Evolutionary conservation across 2,329 filamentous ascomycete species (phyloP).

Genomic region (Xylariaceae sp.): DNA sequence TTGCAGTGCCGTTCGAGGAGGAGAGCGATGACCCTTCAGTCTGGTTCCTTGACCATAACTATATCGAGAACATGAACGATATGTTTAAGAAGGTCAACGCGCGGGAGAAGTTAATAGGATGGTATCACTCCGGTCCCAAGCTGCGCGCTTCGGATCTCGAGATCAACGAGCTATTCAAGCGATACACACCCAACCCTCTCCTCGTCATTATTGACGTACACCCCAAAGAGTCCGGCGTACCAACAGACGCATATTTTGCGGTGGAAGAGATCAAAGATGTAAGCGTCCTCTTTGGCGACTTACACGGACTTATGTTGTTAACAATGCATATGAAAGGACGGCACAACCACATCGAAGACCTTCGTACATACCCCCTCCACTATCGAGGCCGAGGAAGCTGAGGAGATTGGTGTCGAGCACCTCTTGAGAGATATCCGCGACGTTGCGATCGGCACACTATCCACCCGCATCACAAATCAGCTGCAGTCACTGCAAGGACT

Average conservation of each 20-base stretch:
- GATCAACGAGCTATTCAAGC: slow-evolving; percentile 99
- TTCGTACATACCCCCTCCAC: slow-evolving; percentile 98
- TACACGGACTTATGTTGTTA: background rate
- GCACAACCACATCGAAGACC: slow-evolving; percentile 92
- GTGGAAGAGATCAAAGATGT: slow-evolving; percentile 99
- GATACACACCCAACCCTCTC: slow-evolving; percentile 93
- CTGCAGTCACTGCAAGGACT: slow-evolving; percentile 94
- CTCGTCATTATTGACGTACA: slow-evolving; percentile 98
- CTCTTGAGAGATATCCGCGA: slow-evolving; percentile 96
- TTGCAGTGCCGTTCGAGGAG: slow-evolving; percentile 90
- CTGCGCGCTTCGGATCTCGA: slow-evolving; percentile 92
- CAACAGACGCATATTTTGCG: slow-evolving; percentile 97
- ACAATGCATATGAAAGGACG: slow-evolving; percentile 58
- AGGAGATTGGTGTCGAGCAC: slow-evolving; percentile 98
- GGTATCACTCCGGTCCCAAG: slow-evolving; percentile 98
- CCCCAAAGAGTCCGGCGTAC: slow-evolving; percentile 94
- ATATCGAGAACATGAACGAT: slow-evolving; percentile 98
- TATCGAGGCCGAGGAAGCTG: slow-evolving; percentile 97
- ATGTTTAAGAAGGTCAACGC: slow-evolving; percentile 99
- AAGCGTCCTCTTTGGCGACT: slow-evolving; percentile 31
- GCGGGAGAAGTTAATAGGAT: slow-evolving; percentile 96
- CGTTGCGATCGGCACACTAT: slow-evolving; percentile 93
- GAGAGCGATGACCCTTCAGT: slow-evolving; percentile 98
- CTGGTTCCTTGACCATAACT: slow-evolving; percentile 99
- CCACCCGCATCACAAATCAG: slow-evolving; percentile 94